These are phyloP conservation scores for Russula olivacea DNA, from an alignment of 768 basidiomycete genomes.

Conservation along the genomic window DNA sequence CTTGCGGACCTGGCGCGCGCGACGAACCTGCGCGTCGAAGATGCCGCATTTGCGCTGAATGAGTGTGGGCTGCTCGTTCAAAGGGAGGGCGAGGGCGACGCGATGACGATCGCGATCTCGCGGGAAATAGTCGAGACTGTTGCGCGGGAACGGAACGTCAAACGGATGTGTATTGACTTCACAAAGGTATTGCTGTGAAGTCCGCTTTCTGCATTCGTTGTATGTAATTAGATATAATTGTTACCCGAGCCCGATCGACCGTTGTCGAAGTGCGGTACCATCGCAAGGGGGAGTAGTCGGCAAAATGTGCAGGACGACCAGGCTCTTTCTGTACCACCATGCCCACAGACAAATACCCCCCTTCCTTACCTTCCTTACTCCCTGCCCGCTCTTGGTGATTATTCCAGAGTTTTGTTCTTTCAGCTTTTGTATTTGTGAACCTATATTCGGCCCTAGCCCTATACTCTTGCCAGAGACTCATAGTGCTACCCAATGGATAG, in stretches of 20 bases:
- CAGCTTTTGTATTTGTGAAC: not conserved
- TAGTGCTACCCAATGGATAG: too few species aligned
- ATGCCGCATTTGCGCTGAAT: constrained; percentile 82
- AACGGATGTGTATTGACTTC: constrained; percentile 59
- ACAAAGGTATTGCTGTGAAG: constrained; percentile 47
- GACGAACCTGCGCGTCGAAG: constrained; percentile 77
- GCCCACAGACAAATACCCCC: not conserved
- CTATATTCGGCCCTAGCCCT: not conserved
- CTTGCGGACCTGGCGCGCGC: constrained; percentile 73
- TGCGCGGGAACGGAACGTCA: constrained; percentile 63
- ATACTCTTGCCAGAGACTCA: not conserved
- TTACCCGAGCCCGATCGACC: not conserved
- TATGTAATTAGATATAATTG: not conserved
- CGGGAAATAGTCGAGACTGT: constrained; percentile 63
- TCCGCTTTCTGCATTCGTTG: not conserved
- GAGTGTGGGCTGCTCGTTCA: constrained; percentile 73
- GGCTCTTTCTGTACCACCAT: not conserved
- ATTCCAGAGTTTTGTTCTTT: not conserved
- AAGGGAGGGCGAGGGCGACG: constrained; percentile 29
- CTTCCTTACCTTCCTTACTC: not conserved
- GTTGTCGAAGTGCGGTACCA: not conserved
- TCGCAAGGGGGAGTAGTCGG: not conserved
- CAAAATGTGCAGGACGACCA: not conserved
- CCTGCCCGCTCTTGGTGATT: not conserved
- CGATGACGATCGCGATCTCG: constrained; percentile 50